A percentile compares a stretch with the other conserved stretches of the same genome.
Evolutionary conservation across 352 stramenopile genomes (phyloP).

Genomic region (Globisporangium sylvaticum): DNA sequence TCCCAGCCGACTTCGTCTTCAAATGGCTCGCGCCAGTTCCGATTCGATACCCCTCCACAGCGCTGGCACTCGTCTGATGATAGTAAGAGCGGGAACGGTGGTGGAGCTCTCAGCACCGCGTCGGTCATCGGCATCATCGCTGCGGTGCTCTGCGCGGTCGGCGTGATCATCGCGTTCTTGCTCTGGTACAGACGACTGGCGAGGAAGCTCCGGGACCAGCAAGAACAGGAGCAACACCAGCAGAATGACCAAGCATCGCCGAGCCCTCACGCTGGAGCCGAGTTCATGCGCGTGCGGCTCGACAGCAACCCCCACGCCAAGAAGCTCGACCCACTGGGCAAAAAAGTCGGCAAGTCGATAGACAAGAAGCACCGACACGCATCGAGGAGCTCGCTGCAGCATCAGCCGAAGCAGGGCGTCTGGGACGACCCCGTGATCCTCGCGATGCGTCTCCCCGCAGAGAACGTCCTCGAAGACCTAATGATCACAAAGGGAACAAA

Average conservation of each 20-base stretch:
- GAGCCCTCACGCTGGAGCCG: neutral
- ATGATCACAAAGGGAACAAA: neutral
- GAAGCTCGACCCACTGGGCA: neutral
- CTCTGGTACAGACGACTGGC: slow-evolving; percentile 5
- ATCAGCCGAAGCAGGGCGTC: neutral
- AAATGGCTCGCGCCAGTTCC: neutral
- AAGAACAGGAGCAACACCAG: neutral
- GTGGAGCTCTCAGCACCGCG: neutral
- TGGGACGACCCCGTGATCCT: slow-evolving; percentile 10
- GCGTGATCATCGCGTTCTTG: slow-evolving; percentile 18
- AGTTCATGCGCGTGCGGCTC: neutral
- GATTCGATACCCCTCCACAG: neutral
- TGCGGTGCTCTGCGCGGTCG: slow-evolving; percentile 20
- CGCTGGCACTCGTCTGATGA: neutral
- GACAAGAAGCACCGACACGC: neutral
- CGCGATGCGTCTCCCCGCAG: neutral
- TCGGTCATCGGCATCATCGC: neutral
- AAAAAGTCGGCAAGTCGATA: neutral
- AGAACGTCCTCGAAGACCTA: neutral
- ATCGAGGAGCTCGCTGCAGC: neutral
- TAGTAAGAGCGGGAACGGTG: neutral
- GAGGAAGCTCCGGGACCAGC: neutral
- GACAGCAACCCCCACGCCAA: slow-evolving; percentile 4
- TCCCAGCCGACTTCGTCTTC: neutral
- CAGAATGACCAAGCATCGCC: neutral